Base-by-base conservation (phyloP, 2,329 filamentous ascomycete genomes). In the Zasmidium citrigriseum region DNA sequence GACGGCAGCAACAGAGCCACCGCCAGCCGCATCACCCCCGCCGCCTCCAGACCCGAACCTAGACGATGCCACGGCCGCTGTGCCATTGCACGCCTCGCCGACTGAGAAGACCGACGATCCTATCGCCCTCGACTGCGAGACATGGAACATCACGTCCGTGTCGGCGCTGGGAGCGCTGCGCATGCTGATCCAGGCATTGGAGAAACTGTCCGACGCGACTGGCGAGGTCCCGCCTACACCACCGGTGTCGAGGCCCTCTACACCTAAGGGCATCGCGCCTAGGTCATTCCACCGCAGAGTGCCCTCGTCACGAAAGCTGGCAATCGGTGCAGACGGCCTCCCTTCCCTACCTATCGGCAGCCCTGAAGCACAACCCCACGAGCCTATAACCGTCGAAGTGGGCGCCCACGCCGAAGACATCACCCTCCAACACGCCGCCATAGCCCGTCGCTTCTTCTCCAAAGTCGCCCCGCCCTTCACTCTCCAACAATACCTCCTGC, bases 371-470 rank as follows among this genome's bases (percentile, higher is more conserved):
- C 73, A 76, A 55, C 73, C 76, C 27, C 73, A 78, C 58, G 80
- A 83, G 61, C 80, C 80, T 23, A 76, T 76, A 22, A 67, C 70
- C 1, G 68, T 77, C 29, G 75, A 80, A 38, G 71, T 80, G 29
- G 75, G 87, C n/a, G 84, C 85, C 47, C 85, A 90, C 72, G 87
- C 86, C 25, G 87, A 91, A 67, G 87, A 89, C 21, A 79, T 91
- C 57, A 86, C 88, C 60, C 77, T 91, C 29, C 93, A 97, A 72
- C 89, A 95, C 71, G 87, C 87, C 62, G 89, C 91, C 64, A 91
- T 98, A 64, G 91, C 91, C 18, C 87, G 92, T 66, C 95, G 95
- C 69, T 99, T 99, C 76, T 96, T 95, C 78, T 93, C 89, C 64
- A 96, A 95, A 73, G 85, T 87, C 52, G 86, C 91, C 16, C 93